Evolutionary conservation across 257 asterid genomes (phyloP).

Genomic region (Solanum virginianum): DNA sequence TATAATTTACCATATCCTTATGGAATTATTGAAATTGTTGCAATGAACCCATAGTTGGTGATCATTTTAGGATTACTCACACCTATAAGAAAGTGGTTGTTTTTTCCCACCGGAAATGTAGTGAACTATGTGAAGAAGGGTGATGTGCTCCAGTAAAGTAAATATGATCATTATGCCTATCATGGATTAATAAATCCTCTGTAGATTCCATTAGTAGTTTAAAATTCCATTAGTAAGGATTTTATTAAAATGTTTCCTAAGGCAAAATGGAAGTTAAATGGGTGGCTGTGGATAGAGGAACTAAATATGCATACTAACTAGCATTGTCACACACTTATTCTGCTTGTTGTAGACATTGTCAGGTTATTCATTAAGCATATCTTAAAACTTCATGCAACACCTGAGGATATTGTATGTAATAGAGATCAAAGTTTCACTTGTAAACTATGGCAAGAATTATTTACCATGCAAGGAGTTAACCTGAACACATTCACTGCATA

Average conservation of each 20-base stretch:
- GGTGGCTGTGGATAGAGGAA: not conserved
- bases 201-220: not conserved
- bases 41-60: not conserved
- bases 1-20: not conserved
- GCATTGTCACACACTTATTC: not conserved
- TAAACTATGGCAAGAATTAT: not conserved
- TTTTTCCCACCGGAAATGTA: not conserved
- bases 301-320: not conserved
- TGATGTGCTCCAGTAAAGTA: not conserved
- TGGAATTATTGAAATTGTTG: not conserved
- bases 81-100: not conserved
- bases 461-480: not conserved
- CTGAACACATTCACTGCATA: not conserved
- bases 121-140: not conserved
- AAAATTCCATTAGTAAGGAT: not conserved
- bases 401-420: not conserved
- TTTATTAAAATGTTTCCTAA: not conserved
- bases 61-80: not conserved
- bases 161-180: not conserved
- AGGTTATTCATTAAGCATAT: not conserved
- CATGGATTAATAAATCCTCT: not conserved
- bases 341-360: not conserved
- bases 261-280: not conserved
- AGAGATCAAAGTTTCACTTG: not conserved
- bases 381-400: not conserved